Conservation (phyloP, 1,139 yeast species). For the Eremothecium gossypii region DNA sequence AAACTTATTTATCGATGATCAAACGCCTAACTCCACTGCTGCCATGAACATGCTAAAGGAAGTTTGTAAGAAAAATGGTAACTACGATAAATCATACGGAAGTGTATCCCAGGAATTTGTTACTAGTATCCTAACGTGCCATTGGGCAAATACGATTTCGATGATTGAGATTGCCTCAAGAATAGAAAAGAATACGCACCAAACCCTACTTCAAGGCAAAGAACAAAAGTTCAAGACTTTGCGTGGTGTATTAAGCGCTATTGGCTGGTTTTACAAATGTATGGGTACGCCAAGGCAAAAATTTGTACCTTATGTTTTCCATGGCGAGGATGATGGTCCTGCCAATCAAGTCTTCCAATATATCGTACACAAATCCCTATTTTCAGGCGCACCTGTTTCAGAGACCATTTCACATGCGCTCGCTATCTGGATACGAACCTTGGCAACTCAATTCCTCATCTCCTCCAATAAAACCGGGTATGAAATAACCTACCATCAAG, state of each 20-base stretch:
- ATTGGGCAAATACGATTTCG: conserved; percentile 47
- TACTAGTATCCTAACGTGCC: conserved; percentile 25
- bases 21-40: conserved; percentile 2
- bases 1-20: conserved; percentile 1
- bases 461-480: conserved; percentile 8
- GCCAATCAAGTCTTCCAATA: conserved; percentile 26
- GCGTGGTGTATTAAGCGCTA: conserved; percentile 31
- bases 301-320: conserved; percentile 14
- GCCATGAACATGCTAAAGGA: conserved; percentile 7
- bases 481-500: conserved; percentile 8
- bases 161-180: conserved; percentile 50
- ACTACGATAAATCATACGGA: conserved; percentile 17
- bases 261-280: conserved; percentile 25
- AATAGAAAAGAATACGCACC: conserved; percentile 33
- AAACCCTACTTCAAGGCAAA: conserved; percentile 31
- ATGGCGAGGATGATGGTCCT: conserved; percentile 11
- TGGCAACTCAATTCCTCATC: conserved; percentile 13
- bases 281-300: conserved; percentile 17
- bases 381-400: conserved; percentile 14
- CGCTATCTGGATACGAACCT: conserved; percentile 12
- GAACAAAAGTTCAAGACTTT: conserved; percentile 30
- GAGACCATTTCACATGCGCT: conserved; percentile 17
- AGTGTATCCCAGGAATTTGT: conserved; percentile 12
- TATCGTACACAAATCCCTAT: conserved; percentile 19
- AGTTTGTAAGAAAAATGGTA: conserved; percentile 6